A percentile compares a stretch with the other conserved stretches of the same genome.
Evolutionary conservation across 768 basidiomycete genomes (phyloP).

Genomic region (Scleroderma bovista): DNA sequence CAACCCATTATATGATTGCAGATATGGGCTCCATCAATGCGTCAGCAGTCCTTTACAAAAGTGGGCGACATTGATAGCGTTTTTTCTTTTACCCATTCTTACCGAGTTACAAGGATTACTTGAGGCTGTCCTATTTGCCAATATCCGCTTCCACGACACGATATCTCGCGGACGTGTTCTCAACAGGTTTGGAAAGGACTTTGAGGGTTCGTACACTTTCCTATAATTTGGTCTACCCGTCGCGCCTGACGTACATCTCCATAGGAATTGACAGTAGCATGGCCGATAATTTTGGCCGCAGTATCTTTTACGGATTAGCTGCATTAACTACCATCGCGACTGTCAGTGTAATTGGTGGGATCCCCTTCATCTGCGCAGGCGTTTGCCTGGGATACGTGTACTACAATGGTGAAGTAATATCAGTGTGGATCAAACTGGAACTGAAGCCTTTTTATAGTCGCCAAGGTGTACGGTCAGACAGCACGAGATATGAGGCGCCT

Average conservation of each 20-base stretch:
- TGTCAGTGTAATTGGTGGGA: slow-evolving; percentile 73
- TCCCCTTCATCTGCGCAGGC: slow-evolving; percentile 63
- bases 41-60: slow-evolving; percentile 69
- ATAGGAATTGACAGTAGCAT: slow-evolving; percentile 76
- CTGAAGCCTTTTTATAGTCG: slow-evolving; percentile 23
- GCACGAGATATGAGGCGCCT: slow-evolving; percentile 81
- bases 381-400: slow-evolving; percentile 56
- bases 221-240: neutral
- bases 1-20: slow-evolving; percentile 13
- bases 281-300: slow-evolving; percentile 82
- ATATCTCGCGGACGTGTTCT: slow-evolving; percentile 78
- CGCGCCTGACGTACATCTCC: slow-evolving; percentile 6
- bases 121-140: slow-evolving; percentile 78
- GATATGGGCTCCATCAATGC: slow-evolving; percentile 81
- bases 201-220: slow-evolving; percentile 47
- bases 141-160: slow-evolving; percentile 92
- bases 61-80: slow-evolving; percentile 30
- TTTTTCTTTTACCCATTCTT: slow-evolving; percentile 7
- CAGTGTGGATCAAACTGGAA: neutral
- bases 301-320: slow-evolving; percentile 64
- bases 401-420: slow-evolving; percentile 49
- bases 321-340: slow-evolving; percentile 66
- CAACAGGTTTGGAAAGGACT: slow-evolving; percentile 87
- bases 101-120: slow-evolving; percentile 41
- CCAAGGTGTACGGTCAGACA: slow-evolving; percentile 70